These are phyloP conservation scores for Neurospora pannonica DNA, from an alignment of 495 filamentous ascomycete genomes.

Conservation along the genomic window DNA sequence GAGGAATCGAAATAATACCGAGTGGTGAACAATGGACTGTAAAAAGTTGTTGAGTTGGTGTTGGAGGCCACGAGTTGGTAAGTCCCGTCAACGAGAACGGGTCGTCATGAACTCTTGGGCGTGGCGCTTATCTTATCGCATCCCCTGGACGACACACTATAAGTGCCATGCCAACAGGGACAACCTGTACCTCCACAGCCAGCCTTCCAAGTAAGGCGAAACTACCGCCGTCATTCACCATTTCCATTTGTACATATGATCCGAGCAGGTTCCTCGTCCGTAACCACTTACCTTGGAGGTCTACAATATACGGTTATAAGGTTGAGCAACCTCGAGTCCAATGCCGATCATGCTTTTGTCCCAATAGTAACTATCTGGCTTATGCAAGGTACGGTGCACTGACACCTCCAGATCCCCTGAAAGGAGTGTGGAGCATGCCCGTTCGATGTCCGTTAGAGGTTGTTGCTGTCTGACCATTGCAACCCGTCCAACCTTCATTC, in stretches of 20 bases:
- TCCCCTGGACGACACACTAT: background rate
- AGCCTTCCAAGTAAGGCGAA: background rate
- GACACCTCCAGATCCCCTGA: background rate
- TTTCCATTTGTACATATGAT: background rate
- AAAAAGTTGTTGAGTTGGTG: background rate
- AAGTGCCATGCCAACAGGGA: background rate
- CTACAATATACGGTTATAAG: background rate
- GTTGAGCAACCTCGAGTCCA: background rate
- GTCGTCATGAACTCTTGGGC: background rate
- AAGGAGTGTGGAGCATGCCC: background rate
- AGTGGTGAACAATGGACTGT: background rate
- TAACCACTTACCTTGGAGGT: background rate
- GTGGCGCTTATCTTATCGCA: background rate
- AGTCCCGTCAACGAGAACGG: background rate
- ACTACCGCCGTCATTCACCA: background rate
- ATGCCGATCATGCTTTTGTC: background rate
- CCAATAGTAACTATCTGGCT: background rate
- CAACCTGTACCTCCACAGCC: background rate
- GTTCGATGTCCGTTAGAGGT: background rate
- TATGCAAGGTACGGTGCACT: background rate
- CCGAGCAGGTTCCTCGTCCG: background rate
- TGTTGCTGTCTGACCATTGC: background rate
- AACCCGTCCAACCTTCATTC: background rate
- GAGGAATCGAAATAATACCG: background rate
- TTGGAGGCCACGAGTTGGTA: background rate